Conservation (phyloP, 2,329 filamentous ascomycete species). For the Simplicillium aogashimaense region DNA sequence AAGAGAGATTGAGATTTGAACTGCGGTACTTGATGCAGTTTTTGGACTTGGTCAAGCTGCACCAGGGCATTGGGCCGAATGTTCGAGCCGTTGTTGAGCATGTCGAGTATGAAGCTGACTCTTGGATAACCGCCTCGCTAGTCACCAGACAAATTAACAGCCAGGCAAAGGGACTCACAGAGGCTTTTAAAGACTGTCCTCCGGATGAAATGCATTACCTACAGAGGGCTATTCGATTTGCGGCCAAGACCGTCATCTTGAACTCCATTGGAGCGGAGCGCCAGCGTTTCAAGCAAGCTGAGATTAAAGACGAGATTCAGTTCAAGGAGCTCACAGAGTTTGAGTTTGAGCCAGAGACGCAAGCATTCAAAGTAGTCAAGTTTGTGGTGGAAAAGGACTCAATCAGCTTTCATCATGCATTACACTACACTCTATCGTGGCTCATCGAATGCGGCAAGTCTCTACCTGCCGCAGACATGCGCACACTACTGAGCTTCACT, state of each 20-base stretch:
- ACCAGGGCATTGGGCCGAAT: conserved; percentile 96
- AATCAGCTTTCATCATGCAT: conserved; percentile 94
- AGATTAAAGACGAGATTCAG: conserved; percentile 75
- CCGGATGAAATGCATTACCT: conserved; percentile 57
- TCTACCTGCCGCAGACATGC: conserved; percentile 58
- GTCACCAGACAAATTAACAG: conserved; percentile 93
- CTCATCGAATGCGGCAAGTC: conserved; percentile 79
- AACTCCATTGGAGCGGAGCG: conserved; percentile 87
- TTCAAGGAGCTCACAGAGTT: conserved; percentile 74
- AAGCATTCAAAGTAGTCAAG: conserved; percentile 62
- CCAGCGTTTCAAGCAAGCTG: conserved; percentile 71
- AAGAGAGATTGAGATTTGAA: conserved; percentile 73
- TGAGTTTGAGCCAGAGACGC: conserved; percentile 59
- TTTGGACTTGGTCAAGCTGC: conserved; percentile 86
- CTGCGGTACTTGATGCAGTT: conserved; percentile 88
- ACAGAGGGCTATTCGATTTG: conserved; percentile 60
- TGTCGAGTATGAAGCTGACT: conserved; percentile 95
- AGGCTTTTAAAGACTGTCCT: conserved; percentile 66
- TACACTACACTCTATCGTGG: conserved; percentile 96
- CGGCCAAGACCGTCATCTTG: conserved; percentile 75
- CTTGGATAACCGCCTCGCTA: conserved; percentile 92
- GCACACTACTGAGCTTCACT: conserved; percentile 60
- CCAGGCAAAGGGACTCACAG: conserved; percentile 77
- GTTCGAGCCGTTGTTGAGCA: conserved; percentile 84
- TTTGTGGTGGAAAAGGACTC: conserved; percentile 82